phyloP scores from a whole-genome alignment of 352 stramenopile species.

The Pilasporangium apinafurcum region DNA sequence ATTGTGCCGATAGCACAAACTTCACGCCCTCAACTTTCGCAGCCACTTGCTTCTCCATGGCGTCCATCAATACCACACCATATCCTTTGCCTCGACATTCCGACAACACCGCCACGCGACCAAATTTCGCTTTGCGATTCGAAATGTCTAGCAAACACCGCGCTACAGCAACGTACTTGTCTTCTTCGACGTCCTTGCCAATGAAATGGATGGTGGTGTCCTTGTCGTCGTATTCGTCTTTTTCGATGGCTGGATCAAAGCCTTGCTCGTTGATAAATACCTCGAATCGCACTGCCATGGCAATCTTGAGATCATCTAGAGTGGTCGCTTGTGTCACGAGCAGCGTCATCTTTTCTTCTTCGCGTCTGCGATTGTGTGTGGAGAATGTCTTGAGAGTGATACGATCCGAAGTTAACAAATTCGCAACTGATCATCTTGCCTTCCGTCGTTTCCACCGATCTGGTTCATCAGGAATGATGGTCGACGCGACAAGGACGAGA shows the following conservation, averaged over 20 bases:
- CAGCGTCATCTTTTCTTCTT: constrained; percentile 16
- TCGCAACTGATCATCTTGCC: no score
- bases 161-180: constrained; percentile 45
- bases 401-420: no score
- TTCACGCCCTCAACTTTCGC: constrained; percentile 19
- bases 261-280: constrained; percentile 56
- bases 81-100: constrained; percentile 52
- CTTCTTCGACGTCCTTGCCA: constrained; percentile 39
- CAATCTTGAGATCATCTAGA: constrained; percentile 24
- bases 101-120: constrained; percentile 45
- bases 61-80: constrained; percentile 32
- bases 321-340: constrained; percentile 33
- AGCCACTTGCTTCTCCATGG: constrained; percentile 19
- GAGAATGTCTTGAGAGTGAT: no score
- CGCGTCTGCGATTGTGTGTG: neutral
- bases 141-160: constrained; percentile 26
- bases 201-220: constrained; percentile 44
- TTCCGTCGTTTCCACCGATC: no score
- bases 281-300: constrained; percentile 30
- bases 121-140: constrained; percentile 35
- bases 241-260: constrained; percentile 26
- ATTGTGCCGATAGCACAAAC: constrained; percentile 43
- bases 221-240: constrained; percentile 37
- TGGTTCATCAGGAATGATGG: no score
- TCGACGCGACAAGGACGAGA: no score